Evolutionary conservation across 768 basidiomycete species (phyloP), one percentile per base, ranked within the genome.

Genomic region (Megacollybia marginata): DNA sequence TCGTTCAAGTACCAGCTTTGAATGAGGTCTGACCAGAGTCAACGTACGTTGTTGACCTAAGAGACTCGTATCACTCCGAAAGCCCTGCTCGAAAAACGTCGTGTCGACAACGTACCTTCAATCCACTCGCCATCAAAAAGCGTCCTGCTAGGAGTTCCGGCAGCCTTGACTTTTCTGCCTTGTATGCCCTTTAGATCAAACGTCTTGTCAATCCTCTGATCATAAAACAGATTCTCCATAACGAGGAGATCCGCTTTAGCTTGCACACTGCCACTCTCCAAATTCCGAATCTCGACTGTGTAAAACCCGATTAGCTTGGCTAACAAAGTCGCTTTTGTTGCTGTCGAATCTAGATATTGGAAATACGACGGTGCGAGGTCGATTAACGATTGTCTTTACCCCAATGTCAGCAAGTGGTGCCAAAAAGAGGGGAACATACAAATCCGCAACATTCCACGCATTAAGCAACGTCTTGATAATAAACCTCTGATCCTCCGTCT

Each of bases 161-260:
- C 57, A 5, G 60, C 58, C 62, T 86, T 87, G 44, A 85, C 82
- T 59, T 82, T 86, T 13, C 88, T 70, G 0, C 85, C 84, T 49
- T 83, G 83, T 34, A 92, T 91, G 2, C 89, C 89, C 62, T 92
- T 92, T 47, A 92, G 66, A 60, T 92, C 89, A 57, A 85, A 92
- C 0, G 80, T 85, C 68, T 81, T 82, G 47, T 67, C 65, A 47
- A 88, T 73, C 45, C 79, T 79, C 61, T 80, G 78, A 40, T 78
- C 70, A 57, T 82, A 88, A 59, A 92, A 91, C 15, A 91, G 62
- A 57, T 91, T 91, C 64, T 91, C 89, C 87, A 91, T 90, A 8
- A 91, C 83, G 5, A 91, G 69, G 11, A 92, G 69, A 60, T 92
- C 88, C 1, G 81, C 76, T 59, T 84, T 85, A 12, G 77, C 74